These are phyloP conservation scores for Mitragyna speciosa DNA, from an alignment of 257 asterid species.

Conservation along the genomic window DNA sequence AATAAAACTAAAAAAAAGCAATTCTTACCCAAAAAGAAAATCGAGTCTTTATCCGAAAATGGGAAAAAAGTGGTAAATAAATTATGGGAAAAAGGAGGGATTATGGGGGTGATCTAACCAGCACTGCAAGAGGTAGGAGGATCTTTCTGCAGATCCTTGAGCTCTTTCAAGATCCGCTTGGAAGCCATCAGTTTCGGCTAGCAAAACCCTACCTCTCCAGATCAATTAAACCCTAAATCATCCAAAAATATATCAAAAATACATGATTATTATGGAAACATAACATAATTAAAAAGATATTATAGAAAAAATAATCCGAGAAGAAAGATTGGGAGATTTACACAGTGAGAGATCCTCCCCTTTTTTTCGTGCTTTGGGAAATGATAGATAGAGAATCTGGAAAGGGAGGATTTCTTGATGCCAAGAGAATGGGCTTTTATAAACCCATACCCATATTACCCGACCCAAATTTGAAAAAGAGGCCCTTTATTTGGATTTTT, in stretches of 20 bases:
- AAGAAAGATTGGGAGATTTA: not conserved
- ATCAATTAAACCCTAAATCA: constrained; percentile 25
- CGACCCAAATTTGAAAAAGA: not conserved
- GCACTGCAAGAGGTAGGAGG: constrained; percentile 45
- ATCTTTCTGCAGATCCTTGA: constrained; percentile 43
- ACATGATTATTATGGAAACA: too few relatives aligned
- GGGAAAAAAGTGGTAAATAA: not conserved
- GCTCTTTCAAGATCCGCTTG: constrained; percentile 39
- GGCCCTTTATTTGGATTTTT: too few relatives aligned
- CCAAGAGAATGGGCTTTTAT: not conserved
- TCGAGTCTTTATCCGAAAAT: not conserved
- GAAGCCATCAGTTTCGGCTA: constrained; percentile 30
- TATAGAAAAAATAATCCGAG: not conserved
- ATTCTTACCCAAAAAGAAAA: not conserved
- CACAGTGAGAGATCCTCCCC: not conserved
- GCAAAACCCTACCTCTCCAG: constrained; percentile 19
- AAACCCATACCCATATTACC: not conserved
- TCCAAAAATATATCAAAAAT: not conserved
- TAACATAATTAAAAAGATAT: too few relatives aligned
- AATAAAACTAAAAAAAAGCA: too few relatives aligned
- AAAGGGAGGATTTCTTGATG: not conserved
- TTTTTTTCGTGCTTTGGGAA: not conserved
- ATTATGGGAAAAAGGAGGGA: not conserved
- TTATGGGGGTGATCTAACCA: constrained; percentile 16
- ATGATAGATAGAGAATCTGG: not conserved